Percentiles rank a stretch among this genome's conserved stretches.
Conservation (phyloP, 345 rosid species). For the Boechera divaricarpa region DNA sequence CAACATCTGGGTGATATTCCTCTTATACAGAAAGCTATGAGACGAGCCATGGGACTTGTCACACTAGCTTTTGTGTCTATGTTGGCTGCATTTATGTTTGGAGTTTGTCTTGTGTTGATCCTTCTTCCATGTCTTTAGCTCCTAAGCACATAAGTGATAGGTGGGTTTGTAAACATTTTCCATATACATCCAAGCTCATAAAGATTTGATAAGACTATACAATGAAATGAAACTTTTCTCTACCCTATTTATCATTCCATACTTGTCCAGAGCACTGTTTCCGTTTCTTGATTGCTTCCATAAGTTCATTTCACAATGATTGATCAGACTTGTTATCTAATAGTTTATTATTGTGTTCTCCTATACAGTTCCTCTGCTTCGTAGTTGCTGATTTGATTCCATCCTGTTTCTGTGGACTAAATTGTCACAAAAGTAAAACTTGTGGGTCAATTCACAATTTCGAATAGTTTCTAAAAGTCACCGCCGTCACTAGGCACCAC, state of each 20-base stretch:
- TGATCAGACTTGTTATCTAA: not conserved
- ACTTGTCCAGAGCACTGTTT: not conserved
- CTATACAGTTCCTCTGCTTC: not conserved
- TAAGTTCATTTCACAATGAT: not conserved
- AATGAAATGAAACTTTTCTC: not conserved
- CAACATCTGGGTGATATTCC: not conserved
- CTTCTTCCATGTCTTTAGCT: not conserved
- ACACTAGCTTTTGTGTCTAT: not conserved
- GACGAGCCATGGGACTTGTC: constrained; percentile 6
- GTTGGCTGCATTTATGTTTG: constrained; percentile 11
- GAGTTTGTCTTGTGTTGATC: constrained; percentile 15
- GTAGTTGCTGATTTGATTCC: not conserved
- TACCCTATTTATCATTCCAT: not conserved
- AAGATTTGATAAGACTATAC: no score
- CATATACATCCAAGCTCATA: not conserved
- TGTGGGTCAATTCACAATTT: constrained; percentile 15
- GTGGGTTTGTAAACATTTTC: not conserved
- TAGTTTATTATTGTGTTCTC: not conserved
- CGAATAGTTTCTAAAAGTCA: not conserved
- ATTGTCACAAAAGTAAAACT: not conserved
- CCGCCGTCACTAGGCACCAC: not conserved
- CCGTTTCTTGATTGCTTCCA: not conserved
- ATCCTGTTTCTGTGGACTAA: not conserved
- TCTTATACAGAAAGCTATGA: not conserved
- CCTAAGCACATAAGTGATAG: not conserved